Evolutionary conservation across 2,329 filamentous ascomycete genomes (phyloP).

Genomic region (Rachicladosporium sp.): DNA sequence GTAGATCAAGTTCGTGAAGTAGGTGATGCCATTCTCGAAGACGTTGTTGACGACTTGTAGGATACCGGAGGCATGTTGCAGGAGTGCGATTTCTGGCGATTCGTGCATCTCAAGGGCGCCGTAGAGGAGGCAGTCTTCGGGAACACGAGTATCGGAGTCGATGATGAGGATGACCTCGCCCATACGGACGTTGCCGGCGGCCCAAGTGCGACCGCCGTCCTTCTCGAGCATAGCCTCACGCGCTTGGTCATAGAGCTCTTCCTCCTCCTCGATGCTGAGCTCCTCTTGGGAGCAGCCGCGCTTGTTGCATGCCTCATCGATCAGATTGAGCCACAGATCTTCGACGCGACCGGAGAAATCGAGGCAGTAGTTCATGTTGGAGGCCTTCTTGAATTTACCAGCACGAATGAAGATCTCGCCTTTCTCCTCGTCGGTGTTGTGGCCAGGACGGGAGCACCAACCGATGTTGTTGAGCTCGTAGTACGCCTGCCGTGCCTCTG

Average conservation of each 20-base stretch:
- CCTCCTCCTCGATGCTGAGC: conserved; percentile 4
- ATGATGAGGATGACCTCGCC: conserved; percentile 55
- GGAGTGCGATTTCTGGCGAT: conserved; percentile 56
- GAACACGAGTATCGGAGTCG: conserved; percentile 58
- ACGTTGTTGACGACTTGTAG: conserved; percentile 63
- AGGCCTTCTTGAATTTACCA: conserved; percentile 56
- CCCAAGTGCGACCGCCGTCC: conserved; percentile 40
- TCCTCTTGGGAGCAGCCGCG: conserved; percentile 4
- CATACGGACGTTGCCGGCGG: conserved; percentile 48
- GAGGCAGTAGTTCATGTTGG: conserved; percentile 7
- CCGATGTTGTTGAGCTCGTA: conserved; percentile 40
- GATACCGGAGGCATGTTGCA: conserved; percentile 61
- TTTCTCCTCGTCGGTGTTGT: conserved; percentile 32
- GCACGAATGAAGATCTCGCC: conserved; percentile 33
- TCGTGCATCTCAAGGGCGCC: conserved; percentile 61
- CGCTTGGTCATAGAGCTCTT: conserved; percentile 5
- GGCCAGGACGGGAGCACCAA: conserved; percentile 38
- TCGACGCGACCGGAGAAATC: conserved; percentile 6
- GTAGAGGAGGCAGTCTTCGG: conserved; percentile 54
- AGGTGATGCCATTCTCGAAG: conserved; percentile 67
- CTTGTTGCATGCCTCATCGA: conserved; percentile 2
- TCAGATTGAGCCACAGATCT: conserved; percentile 3
- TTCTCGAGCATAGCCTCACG: conserved; percentile 6
- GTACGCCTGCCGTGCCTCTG: conserved; percentile 33
- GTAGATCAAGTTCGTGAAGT: conserved; percentile 70